phyloP scores from a whole-genome alignment of 2,329 filamentous ascomycete genomes.

The Exophiala phaeomuriformis region DNA sequence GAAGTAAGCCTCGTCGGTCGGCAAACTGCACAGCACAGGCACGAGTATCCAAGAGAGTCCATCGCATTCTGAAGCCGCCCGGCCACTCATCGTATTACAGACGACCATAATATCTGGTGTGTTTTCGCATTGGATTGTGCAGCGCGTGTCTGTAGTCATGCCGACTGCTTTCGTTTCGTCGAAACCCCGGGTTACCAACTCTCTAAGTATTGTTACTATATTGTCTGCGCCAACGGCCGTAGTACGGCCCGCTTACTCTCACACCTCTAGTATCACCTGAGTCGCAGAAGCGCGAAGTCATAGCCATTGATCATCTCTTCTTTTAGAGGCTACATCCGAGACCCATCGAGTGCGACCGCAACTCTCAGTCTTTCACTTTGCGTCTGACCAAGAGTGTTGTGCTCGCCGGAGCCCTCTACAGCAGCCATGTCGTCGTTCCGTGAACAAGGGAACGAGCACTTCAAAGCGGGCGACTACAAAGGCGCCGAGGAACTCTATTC shows the following conservation, averaged over 20 bases:
- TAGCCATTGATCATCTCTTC: background rate
- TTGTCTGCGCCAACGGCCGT: background rate
- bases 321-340: too few relatives aligned
- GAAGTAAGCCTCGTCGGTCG: background rate
- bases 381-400: too few relatives aligned
- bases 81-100: too few relatives aligned
- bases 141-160: conserved; percentile 4
- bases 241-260: background rate
- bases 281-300: background rate
- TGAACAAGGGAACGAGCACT: conserved; percentile 41
- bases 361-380: too few relatives aligned
- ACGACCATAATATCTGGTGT: too few relatives aligned
- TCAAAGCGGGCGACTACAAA: conserved; percentile 39
- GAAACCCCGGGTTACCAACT: background rate
- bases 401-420: background rate
- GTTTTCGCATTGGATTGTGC: background rate
- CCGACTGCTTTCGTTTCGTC: background rate
- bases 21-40: background rate
- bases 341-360: too few relatives aligned
- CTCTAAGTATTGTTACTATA: background rate
- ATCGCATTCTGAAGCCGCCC: conserved; percentile 22
- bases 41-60: conserved; percentile 17
- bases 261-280: background rate
- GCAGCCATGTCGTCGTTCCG: conserved; percentile 11
- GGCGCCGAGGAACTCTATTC: conserved; percentile 43